Base-by-base conservation (phyloP, 2,329 filamentous ascomycete species). In the Plectosphaerella cucumerina region DNA sequence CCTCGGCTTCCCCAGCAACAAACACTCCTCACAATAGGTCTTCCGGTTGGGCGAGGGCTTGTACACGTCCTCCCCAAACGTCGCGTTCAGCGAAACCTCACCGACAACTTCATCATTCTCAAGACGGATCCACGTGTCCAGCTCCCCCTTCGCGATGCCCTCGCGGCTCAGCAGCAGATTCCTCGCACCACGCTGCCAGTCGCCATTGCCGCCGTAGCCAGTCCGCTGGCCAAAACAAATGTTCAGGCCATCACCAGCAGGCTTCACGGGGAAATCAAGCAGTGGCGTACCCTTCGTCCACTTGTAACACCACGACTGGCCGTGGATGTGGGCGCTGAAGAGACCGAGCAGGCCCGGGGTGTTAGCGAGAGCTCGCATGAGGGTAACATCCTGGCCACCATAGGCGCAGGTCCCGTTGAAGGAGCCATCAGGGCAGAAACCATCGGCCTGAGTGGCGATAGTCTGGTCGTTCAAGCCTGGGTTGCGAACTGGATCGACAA, bases 151-250 rank as follows among this genome's bases (percentile, higher is more conserved):
- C 6, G 59, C 58, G 15, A 81, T 59, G 20, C 64, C 64, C 1
- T 68, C 61, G 39, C 78, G 68, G 2, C 72, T 66, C 1, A 86
- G 56, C 2, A 72, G 57, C 12, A 87, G 66, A 57, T 85, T 78
- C 1, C 83, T 71, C 5, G 76, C 74, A 2, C 85, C 86, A 0
- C 85, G 77, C 10, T 77, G 76, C 80, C 80, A 87, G 44, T 73
- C 71, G 0, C 84, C 82, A 57, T 89, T 89, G 0, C 86, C 86
- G 0, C 85, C 86, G 50, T 89, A 89, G 0, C 86, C 86, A 0
- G 82, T 78, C 57, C 86, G 85, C 56, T 86, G 80, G 5, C 83
- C 82, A 59, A 85, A 87, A 57, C 76, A 80, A 10, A 80, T 57
- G 44, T 74, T 69, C n/a, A 73, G 59, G 2, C 74, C 74, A 2